Evolutionary conservation across 1,284 basidiomycete species (phyloP).

Genomic region (Bondarzewia mesenterica): DNA sequence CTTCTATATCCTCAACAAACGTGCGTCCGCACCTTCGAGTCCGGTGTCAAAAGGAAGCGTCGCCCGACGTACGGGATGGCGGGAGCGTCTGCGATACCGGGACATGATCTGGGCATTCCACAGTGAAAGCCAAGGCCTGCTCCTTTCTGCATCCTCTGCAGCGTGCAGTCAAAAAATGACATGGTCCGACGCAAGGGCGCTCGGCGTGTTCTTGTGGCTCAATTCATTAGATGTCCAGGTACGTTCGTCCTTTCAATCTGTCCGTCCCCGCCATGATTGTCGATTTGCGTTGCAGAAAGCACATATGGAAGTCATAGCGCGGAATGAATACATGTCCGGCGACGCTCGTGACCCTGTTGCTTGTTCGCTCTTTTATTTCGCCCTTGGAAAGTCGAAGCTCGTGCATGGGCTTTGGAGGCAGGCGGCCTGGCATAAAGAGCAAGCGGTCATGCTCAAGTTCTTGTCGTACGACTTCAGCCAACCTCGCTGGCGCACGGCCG

Average conservation of each 20-base stretch:
- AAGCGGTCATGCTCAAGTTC: conserved; percentile 87
- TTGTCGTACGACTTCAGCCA: conserved; percentile 85
- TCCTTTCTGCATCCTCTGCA: conserved; percentile 63
- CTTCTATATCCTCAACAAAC: conserved; percentile 70
- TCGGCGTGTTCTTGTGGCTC: conserved; percentile 88
- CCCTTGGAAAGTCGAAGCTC: conserved; percentile 85
- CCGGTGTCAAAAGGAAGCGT: conserved; percentile 32
- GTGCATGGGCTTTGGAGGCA: conserved; percentile 96
- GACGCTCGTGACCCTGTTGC: conserved; percentile 83
- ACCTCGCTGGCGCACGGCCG: conserved; percentile 86
- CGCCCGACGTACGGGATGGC: conserved; percentile 38
- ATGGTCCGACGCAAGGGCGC: conserved; percentile 80
- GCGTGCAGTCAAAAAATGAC: conserved; percentile 76
- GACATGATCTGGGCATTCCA: conserved; percentile 96
- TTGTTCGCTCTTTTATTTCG: conserved; percentile 92
- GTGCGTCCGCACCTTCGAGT: conserved; percentile 40
- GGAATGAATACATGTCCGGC: conserved; percentile 85
- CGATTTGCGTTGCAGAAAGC: conserved; percentile 56
- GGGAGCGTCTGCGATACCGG: conserved; percentile 76
- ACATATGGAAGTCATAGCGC: conserved; percentile 85
- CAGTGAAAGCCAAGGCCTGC: conserved; percentile 83
- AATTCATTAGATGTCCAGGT: conserved; percentile 73
- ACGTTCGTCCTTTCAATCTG: conserved; percentile 22
- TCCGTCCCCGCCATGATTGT: too few relatives aligned
- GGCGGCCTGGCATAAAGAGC: conserved; percentile 90